Evolutionary conservation across 345 rosid species (phyloP).

Genomic region (Arabidopsis thaliana): DNA sequence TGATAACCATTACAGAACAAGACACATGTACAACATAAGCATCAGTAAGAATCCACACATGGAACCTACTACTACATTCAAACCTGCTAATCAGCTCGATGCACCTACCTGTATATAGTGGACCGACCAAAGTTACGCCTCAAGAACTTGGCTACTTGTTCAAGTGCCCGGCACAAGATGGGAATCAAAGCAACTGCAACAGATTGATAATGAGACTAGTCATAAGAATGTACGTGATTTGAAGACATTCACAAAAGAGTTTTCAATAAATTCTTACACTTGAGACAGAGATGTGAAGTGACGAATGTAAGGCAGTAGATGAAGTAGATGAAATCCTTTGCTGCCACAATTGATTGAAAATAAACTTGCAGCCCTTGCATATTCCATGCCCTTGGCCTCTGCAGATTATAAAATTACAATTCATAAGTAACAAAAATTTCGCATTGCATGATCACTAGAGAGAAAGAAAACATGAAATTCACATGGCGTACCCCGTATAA

Average conservation of each 20-base stretch:
- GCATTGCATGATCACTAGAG: slow-evolving; percentile 25
- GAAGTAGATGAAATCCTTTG: slow-evolving; percentile 93
- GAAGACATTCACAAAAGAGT: slow-evolving; percentile 3
- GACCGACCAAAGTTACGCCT: slow-evolving; percentile 83
- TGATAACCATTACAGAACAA: slow-evolving; percentile 45
- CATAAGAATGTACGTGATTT: slow-evolving; percentile 16
- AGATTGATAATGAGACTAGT: slow-evolving; percentile 15
- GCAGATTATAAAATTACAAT: slow-evolving; percentile 35
- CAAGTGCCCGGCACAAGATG: slow-evolving; percentile 80
- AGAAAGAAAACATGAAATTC: slow-evolving; percentile 12
- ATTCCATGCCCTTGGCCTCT: slow-evolving; percentile 94
- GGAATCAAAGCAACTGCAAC: slow-evolving; percentile 92
- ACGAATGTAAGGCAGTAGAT: slow-evolving; percentile 88
- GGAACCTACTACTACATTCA: slow-evolving; percentile 10
- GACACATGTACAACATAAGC: slow-evolving; percentile 16
- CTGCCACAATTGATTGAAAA: slow-evolving; percentile 74
- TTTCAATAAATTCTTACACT: slow-evolving; percentile 60
- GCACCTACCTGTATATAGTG: slow-evolving; percentile 75
- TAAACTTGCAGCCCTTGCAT: slow-evolving; percentile 86
- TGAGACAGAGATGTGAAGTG: slow-evolving; percentile 89
- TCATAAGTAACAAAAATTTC: slow-evolving; percentile 33
- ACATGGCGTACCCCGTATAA: slow-evolving; percentile 74
- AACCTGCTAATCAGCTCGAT: slow-evolving; percentile 23
- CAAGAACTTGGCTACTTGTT: slow-evolving; percentile 83
- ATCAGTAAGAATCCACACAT: slow-evolving; percentile 30